Base-by-base conservation (phyloP, 805 yeast genomes). In the Pichia californica region DNA sequence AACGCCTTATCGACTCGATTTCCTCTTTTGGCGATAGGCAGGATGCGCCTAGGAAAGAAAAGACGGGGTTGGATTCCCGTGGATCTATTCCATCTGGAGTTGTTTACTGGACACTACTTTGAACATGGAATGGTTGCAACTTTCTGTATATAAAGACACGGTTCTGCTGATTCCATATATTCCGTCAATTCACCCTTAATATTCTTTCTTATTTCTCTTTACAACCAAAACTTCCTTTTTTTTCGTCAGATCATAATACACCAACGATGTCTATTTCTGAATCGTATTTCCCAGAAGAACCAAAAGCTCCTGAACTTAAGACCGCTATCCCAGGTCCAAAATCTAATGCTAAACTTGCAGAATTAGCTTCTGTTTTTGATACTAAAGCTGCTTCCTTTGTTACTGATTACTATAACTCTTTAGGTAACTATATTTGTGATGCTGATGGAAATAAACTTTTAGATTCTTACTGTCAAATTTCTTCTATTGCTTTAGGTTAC, bases 401-500 rank as follows among this genome's bases (percentile, higher is more conserved):
- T 38, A 79, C 79, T 31, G 86, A 81, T 60, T 81, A 79, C 58
- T 70, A 71, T 50, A 77, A 78, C 49, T 79, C 85, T 2, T 43
- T 58, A 10, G 87, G 87, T 56, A 81, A 81, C 64, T 81, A 80
- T 64, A 70, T 81, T 42, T 74, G 67, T 39, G 86, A 81, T 59
- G 81, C 72, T 14, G 86, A 81, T 56, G 84, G 83, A 7, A 81
- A 81, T 61, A 55, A 63, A 3, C 71, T 62, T 52, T 68, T 81
- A 53, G 87, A 81, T 61, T 74, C 79, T 14, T 81, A 80, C 52
- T 83, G 84, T n/a, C 87, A 80, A 59, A 80, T 80, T 52, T 77
- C 87, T 4, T 79, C 85, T 2, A 79, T 80, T 52, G 83, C 85
- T 3, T 64, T 80, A 52, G 86, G 87, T 42, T 80, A 80, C 69